phyloP scores from a whole-genome alignment of 371 early-diverging fungal species.

The Mucor indicus region DNA sequence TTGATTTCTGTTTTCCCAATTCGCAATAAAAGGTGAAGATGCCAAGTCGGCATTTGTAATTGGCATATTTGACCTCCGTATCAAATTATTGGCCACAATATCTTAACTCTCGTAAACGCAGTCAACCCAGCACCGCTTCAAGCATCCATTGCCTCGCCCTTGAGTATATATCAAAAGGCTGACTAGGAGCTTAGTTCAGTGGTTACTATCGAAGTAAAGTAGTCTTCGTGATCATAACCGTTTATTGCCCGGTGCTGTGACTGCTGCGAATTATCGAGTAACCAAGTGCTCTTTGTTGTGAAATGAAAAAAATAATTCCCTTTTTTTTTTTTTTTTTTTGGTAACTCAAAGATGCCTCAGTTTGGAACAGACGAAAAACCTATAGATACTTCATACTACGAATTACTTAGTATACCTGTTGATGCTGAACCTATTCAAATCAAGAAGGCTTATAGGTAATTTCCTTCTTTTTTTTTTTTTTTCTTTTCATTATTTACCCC shows the following conservation, averaged over 20 bases:
- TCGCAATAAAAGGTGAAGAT: too few relatives aligned
- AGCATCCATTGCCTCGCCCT: too few relatives aligned
- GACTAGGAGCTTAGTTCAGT: too few relatives aligned
- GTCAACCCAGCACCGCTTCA: too few relatives aligned
- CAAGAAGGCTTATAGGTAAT: constrained; percentile 90
- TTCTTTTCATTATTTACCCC: not conserved
- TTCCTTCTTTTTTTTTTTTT: not conserved
- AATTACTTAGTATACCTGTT: constrained; percentile 76
- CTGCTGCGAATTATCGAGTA: not conserved
- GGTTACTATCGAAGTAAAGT: too few relatives aligned
- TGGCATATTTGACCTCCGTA: too few relatives aligned
- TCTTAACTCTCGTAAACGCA: too few relatives aligned
- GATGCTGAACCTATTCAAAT: constrained; percentile 85
- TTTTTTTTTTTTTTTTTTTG: constrained; percentile 3
- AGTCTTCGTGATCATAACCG: too few relatives aligned
- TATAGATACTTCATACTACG: constrained; percentile 80
- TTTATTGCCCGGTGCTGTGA: not conserved
- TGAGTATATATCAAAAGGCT: too few relatives aligned
- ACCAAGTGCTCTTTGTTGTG: not conserved
- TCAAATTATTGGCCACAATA: too few relatives aligned
- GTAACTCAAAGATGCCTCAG: constrained; percentile 26
- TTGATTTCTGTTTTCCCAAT: too few relatives aligned
- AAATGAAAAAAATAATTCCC: not conserved
- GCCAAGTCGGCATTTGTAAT: too few relatives aligned
- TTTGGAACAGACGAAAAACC: constrained; percentile 72